These are phyloP conservation scores for Globisporangium lucens DNA, from an alignment of 352 stramenopile genomes.

Conservation along the genomic window DNA sequence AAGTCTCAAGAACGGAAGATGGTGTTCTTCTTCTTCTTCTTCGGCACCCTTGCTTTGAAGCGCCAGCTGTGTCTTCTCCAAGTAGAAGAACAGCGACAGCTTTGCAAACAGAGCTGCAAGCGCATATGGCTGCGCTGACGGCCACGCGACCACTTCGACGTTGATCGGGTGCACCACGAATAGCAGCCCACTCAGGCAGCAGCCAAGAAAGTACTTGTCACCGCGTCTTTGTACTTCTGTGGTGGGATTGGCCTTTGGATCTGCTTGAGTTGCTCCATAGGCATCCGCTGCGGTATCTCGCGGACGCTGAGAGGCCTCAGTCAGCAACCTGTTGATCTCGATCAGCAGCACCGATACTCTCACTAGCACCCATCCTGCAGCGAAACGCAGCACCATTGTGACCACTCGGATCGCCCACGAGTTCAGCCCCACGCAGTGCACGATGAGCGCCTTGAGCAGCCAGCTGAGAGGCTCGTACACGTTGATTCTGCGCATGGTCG, in stretches of 20 bases:
- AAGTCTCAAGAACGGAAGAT: conserved; percentile 3
- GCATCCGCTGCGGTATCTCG: not conserved
- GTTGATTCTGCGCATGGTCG: conserved; percentile 55
- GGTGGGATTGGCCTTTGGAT: not conserved
- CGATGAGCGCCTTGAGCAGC: conserved; percentile 55
- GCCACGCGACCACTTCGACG: conserved; percentile 19
- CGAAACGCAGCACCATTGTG: conserved; percentile 41
- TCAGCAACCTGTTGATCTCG: conserved; percentile 15
- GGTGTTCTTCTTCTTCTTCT: not conserved
- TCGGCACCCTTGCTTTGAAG: not conserved
- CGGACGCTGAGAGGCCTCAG: not conserved
- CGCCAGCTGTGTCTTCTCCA: not conserved
- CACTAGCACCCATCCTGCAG: conserved; percentile 26
- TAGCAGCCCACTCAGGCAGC: conserved; percentile 38
- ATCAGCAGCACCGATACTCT: conserved; percentile 25
- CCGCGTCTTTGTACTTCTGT: not conserved
- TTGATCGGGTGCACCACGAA: conserved; percentile 61
- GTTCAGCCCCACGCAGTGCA: conserved; percentile 30
- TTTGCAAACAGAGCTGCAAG: conserved; percentile 50
- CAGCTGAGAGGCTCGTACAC: conserved; percentile 70
- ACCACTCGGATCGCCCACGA: conserved; percentile 39
- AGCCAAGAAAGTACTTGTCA: conserved; percentile 18
- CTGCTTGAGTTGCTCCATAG: not conserved
- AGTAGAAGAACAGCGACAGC: conserved; percentile 35
- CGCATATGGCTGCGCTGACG: conserved; percentile 65